Conservation (phyloP, 768 basidiomycete genomes). For the Butyriboletus loyo region DNA sequence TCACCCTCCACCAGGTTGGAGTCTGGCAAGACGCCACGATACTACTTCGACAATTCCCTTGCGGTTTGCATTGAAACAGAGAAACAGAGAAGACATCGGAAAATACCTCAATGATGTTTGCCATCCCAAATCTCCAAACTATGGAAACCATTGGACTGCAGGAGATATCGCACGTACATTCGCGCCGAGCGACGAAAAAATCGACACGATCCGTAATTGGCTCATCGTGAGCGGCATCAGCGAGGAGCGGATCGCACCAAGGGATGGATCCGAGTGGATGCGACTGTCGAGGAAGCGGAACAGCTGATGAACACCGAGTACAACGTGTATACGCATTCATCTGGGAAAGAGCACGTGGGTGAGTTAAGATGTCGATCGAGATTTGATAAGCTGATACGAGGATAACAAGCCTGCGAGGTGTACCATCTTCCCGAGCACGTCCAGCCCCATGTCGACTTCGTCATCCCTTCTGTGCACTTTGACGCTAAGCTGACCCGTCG, state of each 20-base stretch:
- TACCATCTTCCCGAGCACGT: neutral
- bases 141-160: constrained; percentile 34
- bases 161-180: constrained; percentile 28
- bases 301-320: constrained; percentile 32
- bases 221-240: constrained; percentile 25
- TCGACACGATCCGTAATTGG: constrained; percentile 28
- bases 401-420: neutral
- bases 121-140: constrained; percentile 33
- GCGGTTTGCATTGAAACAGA: constrained; percentile 33
- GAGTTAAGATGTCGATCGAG: neutral
- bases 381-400: neutral
- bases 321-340: constrained; percentile 26
- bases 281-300: constrained; percentile 33
- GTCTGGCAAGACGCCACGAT: constrained; percentile 33
- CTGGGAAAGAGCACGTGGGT: constrained; percentile 30
- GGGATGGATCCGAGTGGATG: constrained; percentile 28
- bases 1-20: constrained; percentile 36
- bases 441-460: neutral
- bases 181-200: constrained; percentile 21
- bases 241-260: constrained; percentile 17
- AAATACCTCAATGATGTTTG: constrained; percentile 28
- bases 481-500: neutral
- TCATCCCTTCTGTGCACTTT: neutral
- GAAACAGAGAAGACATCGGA: constrained; percentile 26
- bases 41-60: constrained; percentile 28